Base-by-base conservation (phyloP, 148 eudicot genomes). In the Rhododendron mucronatum region DNA sequence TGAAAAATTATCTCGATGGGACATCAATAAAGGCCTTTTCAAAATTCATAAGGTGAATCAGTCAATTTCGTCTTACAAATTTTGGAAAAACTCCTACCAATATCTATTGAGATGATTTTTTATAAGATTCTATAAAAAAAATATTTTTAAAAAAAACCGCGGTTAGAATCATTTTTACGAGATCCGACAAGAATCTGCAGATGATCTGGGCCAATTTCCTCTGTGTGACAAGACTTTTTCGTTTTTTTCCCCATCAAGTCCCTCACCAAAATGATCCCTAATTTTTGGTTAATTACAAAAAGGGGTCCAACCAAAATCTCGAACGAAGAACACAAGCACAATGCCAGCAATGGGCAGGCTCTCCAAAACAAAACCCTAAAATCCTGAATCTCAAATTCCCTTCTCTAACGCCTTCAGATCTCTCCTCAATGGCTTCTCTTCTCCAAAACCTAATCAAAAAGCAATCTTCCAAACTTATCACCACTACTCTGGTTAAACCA, bases 401-500 rank as follows among this genome's bases (percentile, higher is more conserved):
- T 33, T 81, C 26, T 1, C 11, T 3, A 61, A 50, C 81, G 1
- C 76, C 11, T 30, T n/a, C 1, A 47, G 50, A 7, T 65, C 73
- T 80, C 26, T 1, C 83, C 39, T 74, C 85, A 86, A 89, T 85
- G 83, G 79, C 90, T 84, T 84, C 88, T 41, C 35, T 85, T 82
- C 84, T 89, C 75, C 90, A 89, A 5, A 86, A 84, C 41, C 82
- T 88, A 51, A 39, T 86, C 16, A 83, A 76, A 41, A 84, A 37
- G 10, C 88, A 86, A 59, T 74, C 90, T 4, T 37, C 82, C 30
- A 28, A 87, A 14, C 55, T 50, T 65, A 20, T 84, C 30, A 20
- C 82, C 78, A 6, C 88, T 5, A 47, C 78, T 69, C 75, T 85
- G 57, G 47, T 10, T 33, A 87, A 79, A 55, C 86, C 37, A 10